Percentiles rank a stretch among this genome's conserved stretches.
Evolutionary conservation across 352 stramenopile species (phyloP).

Genomic region (Pythium coloratum): DNA sequence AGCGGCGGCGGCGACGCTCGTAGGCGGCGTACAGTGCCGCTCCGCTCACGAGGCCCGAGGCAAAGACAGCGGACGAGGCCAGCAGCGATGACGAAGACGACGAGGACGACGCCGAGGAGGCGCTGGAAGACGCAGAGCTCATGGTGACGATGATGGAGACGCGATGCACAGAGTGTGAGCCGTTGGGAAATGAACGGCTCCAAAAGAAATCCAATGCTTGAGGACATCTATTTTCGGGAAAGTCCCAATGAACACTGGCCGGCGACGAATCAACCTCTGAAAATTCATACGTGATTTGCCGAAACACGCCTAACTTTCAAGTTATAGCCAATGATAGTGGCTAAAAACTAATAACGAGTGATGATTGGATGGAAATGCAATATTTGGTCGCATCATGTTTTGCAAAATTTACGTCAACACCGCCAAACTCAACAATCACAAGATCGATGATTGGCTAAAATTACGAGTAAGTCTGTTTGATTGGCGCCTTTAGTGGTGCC

Average conservation of each 20-base stretch:
- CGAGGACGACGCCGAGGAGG: slow-evolving; percentile 3
- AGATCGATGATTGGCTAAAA: too few species aligned
- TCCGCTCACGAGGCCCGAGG: slow-evolving; percentile 38
- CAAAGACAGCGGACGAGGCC: slow-evolving; percentile 37
- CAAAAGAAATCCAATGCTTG: not conserved
- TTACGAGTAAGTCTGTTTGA: too few species aligned
- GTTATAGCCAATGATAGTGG: not conserved
- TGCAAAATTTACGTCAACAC: too few species aligned
- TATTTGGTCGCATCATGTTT: too few species aligned
- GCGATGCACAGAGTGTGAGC: not conserved
- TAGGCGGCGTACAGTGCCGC: slow-evolving; percentile 42
- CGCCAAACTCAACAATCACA: too few species aligned
- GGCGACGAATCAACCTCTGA: slow-evolving; percentile 3
- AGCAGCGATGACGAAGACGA: slow-evolving; percentile 19
- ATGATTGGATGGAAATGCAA: too few species aligned
- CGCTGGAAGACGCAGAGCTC: slow-evolving; percentile 1
- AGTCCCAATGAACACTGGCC: not conserved
- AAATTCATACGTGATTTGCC: not conserved
- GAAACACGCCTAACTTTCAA: too few species aligned
- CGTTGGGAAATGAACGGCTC: not conserved
- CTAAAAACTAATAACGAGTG: not conserved
- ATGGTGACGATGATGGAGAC: not conserved
- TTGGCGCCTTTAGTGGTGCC: too few species aligned
- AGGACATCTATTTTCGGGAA: not conserved
- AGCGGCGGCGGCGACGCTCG: slow-evolving; percentile 34